phyloP scores from a whole-genome alignment of 805 yeast species.

The Torulaspora gathmanii region DNA sequence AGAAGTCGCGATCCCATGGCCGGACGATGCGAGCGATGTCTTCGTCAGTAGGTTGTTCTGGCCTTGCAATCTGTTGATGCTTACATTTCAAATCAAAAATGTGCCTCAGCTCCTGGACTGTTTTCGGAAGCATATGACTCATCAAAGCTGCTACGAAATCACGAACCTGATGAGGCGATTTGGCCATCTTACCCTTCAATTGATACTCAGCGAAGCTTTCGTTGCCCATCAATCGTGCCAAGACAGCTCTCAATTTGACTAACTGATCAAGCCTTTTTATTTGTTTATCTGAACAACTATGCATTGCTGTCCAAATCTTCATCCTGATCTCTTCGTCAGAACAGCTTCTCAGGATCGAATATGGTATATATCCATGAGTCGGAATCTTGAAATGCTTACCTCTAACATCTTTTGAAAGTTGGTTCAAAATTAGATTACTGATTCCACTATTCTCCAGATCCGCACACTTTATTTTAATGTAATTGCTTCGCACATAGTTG shows the following conservation, averaged over 20 bases:
- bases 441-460: constrained; percentile 21
- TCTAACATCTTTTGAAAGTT: constrained; percentile 35
- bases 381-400: constrained; percentile 50
- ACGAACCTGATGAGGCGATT: constrained; percentile 66
- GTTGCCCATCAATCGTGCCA: constrained; percentile 72
- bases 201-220: constrained; percentile 72
- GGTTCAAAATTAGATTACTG: constrained; percentile 20
- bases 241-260: constrained; percentile 57
- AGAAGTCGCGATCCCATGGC: constrained; percentile 93
- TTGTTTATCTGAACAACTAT: constrained; percentile 61
- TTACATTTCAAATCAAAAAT: constrained; percentile 41
- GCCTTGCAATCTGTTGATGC: constrained; percentile 17
- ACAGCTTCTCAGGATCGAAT: constrained; percentile 56
- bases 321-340: constrained; percentile 53
- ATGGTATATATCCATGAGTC: constrained; percentile 59
- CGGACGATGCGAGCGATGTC: constrained; percentile 47
- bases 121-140: constrained; percentile 46
- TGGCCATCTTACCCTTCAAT: constrained; percentile 85
- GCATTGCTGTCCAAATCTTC: constrained; percentile 69
- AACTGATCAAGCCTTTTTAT: constrained; percentile 54
- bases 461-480: constrained; percentile 25
- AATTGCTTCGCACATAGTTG: constrained; percentile 18
- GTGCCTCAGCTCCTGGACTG: constrained; percentile 52
- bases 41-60: constrained; percentile 29
- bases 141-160: constrained; percentile 63